Conservation (phyloP, 106 monocot species). For the Ottelia alismoides region DNA sequence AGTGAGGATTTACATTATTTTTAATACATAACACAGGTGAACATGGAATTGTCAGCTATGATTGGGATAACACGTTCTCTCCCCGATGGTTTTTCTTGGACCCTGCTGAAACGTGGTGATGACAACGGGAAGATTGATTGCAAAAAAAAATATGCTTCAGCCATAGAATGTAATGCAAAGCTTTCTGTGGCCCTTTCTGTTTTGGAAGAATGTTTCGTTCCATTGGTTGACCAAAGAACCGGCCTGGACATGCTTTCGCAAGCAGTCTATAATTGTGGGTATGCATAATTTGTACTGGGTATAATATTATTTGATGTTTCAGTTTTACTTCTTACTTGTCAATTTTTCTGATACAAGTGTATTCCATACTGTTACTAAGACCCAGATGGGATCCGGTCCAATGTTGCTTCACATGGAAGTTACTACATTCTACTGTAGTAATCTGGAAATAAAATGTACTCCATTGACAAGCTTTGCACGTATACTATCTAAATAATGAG, state of each 20-base stretch:
- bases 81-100: constrained; percentile 42
- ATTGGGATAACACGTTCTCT: constrained; percentile 33
- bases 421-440: too few relatives aligned
- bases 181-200: constrained; percentile 35
- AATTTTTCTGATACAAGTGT: too few relatives aligned
- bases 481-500: too few relatives aligned
- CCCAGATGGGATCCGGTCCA: too few relatives aligned
- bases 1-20: too few relatives aligned
- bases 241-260: constrained; percentile 48
- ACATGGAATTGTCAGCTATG: constrained; percentile 22
- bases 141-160: constrained; percentile 10
- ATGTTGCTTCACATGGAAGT: too few relatives aligned
- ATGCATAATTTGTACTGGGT: constrained; percentile 9
- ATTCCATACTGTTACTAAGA: too few relatives aligned
- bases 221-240: constrained; percentile 37
- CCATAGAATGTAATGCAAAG: constrained; percentile 46
- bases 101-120: constrained; percentile 36
- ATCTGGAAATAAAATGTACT: too few relatives aligned
- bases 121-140: constrained; percentile 20
- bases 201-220: constrained; percentile 55
- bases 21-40: too few relatives aligned
- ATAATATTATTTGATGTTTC: too few relatives aligned
- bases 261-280: constrained; percentile 63
- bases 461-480: too few relatives aligned
- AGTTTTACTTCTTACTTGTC: too few relatives aligned